These are phyloP conservation scores for Drechslera avenae DNA, from an alignment of 2,329 filamentous ascomycete species.

Conservation along the genomic window DNA sequence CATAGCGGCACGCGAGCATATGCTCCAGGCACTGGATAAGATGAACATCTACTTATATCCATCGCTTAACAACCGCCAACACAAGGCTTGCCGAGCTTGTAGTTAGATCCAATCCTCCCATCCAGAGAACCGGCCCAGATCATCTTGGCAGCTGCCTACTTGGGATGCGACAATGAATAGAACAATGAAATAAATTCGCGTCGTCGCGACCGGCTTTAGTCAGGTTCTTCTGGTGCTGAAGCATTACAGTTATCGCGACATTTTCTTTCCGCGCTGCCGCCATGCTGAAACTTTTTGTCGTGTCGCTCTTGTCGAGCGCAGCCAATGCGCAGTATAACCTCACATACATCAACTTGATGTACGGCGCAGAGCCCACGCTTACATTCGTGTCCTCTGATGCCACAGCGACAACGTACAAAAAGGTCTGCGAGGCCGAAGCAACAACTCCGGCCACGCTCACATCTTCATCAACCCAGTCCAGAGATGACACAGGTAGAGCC, in stretches of 20 bases:
- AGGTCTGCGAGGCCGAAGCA: constrained; percentile 1
- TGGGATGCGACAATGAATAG: neutral
- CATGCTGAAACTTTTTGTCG: neutral
- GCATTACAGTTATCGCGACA: neutral
- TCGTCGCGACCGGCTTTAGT: neutral
- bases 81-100: neutral
- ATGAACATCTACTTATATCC: neutral
- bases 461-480: constrained; percentile 37
- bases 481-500: neutral
- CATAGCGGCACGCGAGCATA: too few species aligned
- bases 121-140: neutral
- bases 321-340: constrained; percentile 7
- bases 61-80: neutral
- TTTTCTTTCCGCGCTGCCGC: neutral
- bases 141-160: constrained; percentile 3
- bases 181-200: neutral
- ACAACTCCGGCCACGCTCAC: neutral
- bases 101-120: neutral
- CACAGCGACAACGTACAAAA: constrained; percentile 12
- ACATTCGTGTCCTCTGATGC: constrained; percentile 3
- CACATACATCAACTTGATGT: constrained; percentile 4
- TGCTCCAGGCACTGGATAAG: neutral
- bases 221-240: neutral
- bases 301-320: neutral
- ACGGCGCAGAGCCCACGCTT: neutral